phyloP scores from a whole-genome alignment of 2,329 filamentous ascomycete species.

The Nakataea oryzae region DNA sequence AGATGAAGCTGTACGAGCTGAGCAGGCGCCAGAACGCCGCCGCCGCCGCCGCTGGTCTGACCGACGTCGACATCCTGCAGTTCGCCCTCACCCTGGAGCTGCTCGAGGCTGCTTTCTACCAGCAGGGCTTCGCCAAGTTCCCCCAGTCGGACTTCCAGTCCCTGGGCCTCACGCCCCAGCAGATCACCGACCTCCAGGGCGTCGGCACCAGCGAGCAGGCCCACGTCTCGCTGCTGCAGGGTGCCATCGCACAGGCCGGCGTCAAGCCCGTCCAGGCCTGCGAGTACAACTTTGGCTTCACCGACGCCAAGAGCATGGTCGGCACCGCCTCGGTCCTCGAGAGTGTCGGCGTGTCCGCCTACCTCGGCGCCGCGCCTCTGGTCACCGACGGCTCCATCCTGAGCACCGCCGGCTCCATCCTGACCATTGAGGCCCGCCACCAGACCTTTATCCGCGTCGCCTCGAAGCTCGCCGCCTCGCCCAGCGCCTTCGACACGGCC shows the following conservation, averaged over 20 bases:
- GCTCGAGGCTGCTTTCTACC: slow-evolving; percentile 65
- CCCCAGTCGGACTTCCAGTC: slow-evolving; percentile 52
- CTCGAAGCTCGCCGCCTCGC: slow-evolving; percentile 46
- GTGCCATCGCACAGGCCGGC: slow-evolving; percentile 50
- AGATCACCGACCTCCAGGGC: slow-evolving; percentile 49
- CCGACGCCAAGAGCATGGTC: slow-evolving; percentile 56
- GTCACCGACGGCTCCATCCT: slow-evolving; percentile 50
- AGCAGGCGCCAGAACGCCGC: slow-evolving; percentile 41
- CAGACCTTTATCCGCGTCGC: slow-evolving; percentile 61
- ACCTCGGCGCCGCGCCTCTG: slow-evolving; percentile 60
- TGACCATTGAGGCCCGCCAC: slow-evolving; percentile 64
- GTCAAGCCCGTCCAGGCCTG: slow-evolving; percentile 58
- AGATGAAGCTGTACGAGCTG: slow-evolving; percentile 34
- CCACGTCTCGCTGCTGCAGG: slow-evolving; percentile 50
- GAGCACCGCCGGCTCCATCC: slow-evolving; percentile 56
- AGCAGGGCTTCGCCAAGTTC: slow-evolving; percentile 59
- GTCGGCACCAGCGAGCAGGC: slow-evolving; percentile 53
- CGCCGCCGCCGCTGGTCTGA: slow-evolving; percentile 30
- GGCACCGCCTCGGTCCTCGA: slow-evolving; percentile 60
- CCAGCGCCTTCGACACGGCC: slow-evolving; percentile 60
- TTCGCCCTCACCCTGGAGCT: slow-evolving; percentile 65
- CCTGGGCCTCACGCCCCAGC: slow-evolving; percentile 42
- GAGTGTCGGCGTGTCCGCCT: slow-evolving; percentile 63
- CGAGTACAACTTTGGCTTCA: slow-evolving; percentile 63
- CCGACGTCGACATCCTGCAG: slow-evolving; percentile 46